These are phyloP conservation scores for Leishmania braziliensis DNA, from an alignment of 208 protist genomes.

Conservation along the genomic window DNA sequence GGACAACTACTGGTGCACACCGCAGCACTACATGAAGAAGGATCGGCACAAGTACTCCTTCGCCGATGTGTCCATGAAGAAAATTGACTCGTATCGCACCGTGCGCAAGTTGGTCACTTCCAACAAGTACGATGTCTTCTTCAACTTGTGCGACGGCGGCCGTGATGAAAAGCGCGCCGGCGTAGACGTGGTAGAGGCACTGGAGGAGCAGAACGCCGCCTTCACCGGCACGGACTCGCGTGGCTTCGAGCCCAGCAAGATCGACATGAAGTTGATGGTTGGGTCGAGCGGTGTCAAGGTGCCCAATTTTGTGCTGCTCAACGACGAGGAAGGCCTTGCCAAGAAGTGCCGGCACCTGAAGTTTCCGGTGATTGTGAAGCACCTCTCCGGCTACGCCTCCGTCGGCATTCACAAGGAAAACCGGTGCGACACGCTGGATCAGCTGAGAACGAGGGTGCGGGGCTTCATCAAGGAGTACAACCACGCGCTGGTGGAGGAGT, in stretches of 20 bases:
- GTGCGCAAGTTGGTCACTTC: constrained; percentile 81
- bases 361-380: constrained; percentile 92
- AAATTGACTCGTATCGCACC: constrained; percentile 71
- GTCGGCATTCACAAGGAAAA: constrained; percentile 88
- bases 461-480: constrained; percentile 82
- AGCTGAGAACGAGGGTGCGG: constrained; percentile 69
- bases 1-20: constrained; percentile 85
- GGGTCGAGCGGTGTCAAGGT: constrained; percentile 73
- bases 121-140: constrained; percentile 87
- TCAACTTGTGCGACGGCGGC: constrained; percentile 90
- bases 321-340: constrained; percentile 62
- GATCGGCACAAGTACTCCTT: constrained; percentile 75
- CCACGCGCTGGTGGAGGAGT: constrained; percentile 89
- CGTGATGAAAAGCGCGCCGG: constrained; percentile 85
- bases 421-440: constrained; percentile 76
- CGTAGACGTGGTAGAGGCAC: constrained; percentile 79
- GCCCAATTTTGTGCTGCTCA: constrained; percentile 84
- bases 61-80: constrained; percentile 65
- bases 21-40: constrained; percentile 79
- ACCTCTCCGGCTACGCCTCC: constrained; percentile 85
- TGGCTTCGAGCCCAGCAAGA: constrained; percentile 89
- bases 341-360: constrained; percentile 85
- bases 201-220: constrained; percentile 87
- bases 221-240: constrained; percentile 88
- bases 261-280: constrained; percentile 91